These are phyloP conservation scores for Dryas integrifolia DNA, from an alignment of 331 rosid genomes.

Conservation along the genomic window DNA sequence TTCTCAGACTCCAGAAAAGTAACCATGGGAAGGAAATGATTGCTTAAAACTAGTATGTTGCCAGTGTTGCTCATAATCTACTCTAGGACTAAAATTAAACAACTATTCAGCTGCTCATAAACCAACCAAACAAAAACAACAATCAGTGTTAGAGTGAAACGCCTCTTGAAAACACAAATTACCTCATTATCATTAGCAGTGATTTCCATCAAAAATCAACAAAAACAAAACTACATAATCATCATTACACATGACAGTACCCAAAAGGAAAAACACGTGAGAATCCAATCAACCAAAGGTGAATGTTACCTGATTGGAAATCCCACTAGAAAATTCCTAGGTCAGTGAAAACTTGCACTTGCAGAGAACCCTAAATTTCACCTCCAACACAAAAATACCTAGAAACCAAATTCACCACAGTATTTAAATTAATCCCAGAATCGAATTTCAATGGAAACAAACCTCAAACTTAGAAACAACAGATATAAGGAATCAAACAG, in stretches of 20 bases:
- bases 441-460: conserved; percentile 6
- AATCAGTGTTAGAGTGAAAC: not conserved
- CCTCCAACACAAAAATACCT: conserved; percentile 22
- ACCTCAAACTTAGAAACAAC: conserved; percentile 7
- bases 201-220: conserved; percentile 14
- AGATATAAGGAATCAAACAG: conserved; percentile 9
- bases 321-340: conserved; percentile 20
- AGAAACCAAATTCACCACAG: not conserved
- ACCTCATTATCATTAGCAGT: not conserved
- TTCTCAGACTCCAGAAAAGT: not conserved
- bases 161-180: not conserved
- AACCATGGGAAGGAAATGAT: not conserved
- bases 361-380: conserved; percentile 14
- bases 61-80: not conserved
- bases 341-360: conserved; percentile 24
- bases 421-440: conserved; percentile 18
- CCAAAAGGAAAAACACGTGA: not conserved
- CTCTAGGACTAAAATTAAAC: not conserved
- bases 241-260: conserved; percentile 9
- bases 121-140: not conserved
- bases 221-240: not conserved
- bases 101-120: conserved; percentile 3
- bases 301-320: conserved; percentile 29
- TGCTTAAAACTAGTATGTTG: not conserved
- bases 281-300: conserved; percentile 7